Percentiles rank a stretch among this genome's conserved stretches.
Evolutionary conservation across 495 filamentous ascomycete genomes (phyloP).

Genomic region (Symbiotaphrina buchneri): DNA sequence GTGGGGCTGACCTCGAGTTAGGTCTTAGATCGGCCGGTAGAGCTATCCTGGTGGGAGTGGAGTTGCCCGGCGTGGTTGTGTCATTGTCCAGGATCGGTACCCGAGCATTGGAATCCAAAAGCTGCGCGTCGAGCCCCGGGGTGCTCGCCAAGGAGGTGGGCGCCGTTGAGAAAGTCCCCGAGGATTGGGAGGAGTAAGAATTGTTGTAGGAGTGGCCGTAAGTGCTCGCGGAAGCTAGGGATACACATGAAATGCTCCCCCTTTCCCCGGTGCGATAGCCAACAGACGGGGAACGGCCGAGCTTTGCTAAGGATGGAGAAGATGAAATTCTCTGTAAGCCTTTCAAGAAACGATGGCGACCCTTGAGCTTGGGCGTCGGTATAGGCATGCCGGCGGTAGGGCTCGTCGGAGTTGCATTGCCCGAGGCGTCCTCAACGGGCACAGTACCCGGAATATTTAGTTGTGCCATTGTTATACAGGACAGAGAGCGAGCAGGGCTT

Average conservation of each 20-base stretch:
- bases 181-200: constrained; percentile 35
- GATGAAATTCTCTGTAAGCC: constrained; percentile 78
- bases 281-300: constrained; percentile 31
- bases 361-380: constrained; percentile 47
- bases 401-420: too few relatives aligned
- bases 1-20: constrained; percentile 15
- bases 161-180: constrained; percentile 38
- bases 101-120: not conserved
- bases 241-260: constrained; percentile 72
- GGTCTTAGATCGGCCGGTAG: constrained; percentile 43
- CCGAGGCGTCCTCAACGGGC: too few relatives aligned
- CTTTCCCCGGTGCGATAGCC: constrained; percentile 40
- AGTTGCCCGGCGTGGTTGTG: constrained; percentile 4
- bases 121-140: constrained; percentile 19
- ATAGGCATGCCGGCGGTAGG: too few relatives aligned
- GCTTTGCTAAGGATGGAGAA: constrained; percentile 46
- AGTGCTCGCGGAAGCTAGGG: constrained; percentile 39
- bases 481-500: too few relatives aligned
- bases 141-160: constrained; percentile 34
- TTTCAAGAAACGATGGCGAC: constrained; percentile 51
- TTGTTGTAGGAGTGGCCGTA: constrained; percentile 26
- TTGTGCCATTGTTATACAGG: too few relatives aligned
- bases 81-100: not conserved
- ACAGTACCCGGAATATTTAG: too few relatives aligned
- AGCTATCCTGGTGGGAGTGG: constrained; percentile 24